Evolutionary conservation across 805 yeast genomes (phyloP).

Genomic region (Candida patagonica): DNA sequence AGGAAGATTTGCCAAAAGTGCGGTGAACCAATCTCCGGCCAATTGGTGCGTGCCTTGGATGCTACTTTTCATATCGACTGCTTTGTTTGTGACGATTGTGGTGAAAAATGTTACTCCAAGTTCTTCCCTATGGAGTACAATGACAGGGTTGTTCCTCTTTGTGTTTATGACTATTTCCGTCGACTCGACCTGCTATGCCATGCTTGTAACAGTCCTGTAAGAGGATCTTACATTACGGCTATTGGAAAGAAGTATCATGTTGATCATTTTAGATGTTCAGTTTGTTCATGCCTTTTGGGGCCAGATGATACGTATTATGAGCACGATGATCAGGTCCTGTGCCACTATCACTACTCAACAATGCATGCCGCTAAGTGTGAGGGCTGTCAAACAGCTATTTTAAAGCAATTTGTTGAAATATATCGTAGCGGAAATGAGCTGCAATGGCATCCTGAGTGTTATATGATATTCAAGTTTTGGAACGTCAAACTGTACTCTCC

Average conservation of each 20-base stretch:
- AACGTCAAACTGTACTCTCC: constrained; percentile 57
- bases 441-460: constrained; percentile 99
- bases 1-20: constrained; percentile 42
- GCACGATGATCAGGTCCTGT: constrained; percentile 70
- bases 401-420: constrained; percentile 89
- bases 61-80: constrained; percentile 79
- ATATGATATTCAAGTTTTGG: constrained; percentile 97
- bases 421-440: constrained; percentile 84
- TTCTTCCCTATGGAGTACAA: constrained; percentile 67
- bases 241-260: constrained; percentile 86
- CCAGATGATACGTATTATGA: constrained; percentile 89
- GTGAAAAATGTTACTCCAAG: constrained; percentile 68
- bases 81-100: constrained; percentile 80
- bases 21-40: constrained; percentile 48
- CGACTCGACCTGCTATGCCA: constrained; percentile 78
- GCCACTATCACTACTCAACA: constrained; percentile 88
- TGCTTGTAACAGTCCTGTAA: constrained; percentile 72
- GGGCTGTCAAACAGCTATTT: constrained; percentile 85
- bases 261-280: constrained; percentile 88
- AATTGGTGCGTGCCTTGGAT: constrained; percentile 77
- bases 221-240: constrained; percentile 93
- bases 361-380: constrained; percentile 81
- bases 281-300: constrained; percentile 80
- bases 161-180: constrained; percentile 89
- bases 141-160: constrained; percentile 48